Evolutionary conservation across 2,329 filamentous ascomycete genomes (phyloP), one percentile per base, ranked within the genome.

Genomic region (Claviceps sorghi): DNA sequence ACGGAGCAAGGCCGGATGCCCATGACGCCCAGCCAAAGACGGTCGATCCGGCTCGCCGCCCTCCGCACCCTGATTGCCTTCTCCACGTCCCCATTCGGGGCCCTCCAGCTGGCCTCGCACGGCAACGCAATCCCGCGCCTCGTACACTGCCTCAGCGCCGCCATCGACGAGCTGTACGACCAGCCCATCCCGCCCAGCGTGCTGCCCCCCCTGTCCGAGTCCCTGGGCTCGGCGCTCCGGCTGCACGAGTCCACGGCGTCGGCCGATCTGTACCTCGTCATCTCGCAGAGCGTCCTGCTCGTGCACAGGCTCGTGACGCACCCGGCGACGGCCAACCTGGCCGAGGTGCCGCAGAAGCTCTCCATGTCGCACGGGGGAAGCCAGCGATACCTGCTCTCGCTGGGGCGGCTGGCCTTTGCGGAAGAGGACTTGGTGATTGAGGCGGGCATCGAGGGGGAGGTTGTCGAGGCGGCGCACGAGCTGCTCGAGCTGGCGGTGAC

Each of bases 321-420:
- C 44, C 68, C 72, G 0, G 56, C 62, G 11, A 77, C 73, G 2
- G 67, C 72, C 0, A 64, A 71, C 46, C 57, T 67, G 6, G 70
- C 70, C 21, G 79, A 91, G 58, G 79, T 94, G 56, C 77, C 81
- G 48, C 75, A 78, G 48, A 94, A 91, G 64, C 72, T 95, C 5
- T 74, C 77, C 0, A 77, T 78, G 9, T 78, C 86, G 0, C 75
- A 80, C 5, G 87, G 88, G 3, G 86, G 83, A 0, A 79, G 80
- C 50, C 88, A 95, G 61, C 88, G 89, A 50, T 91, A 94, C 61
- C 72, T 94, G 1, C 78, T 96, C 10, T 81, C 82, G 2, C 71
- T 98, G 45, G 89, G 88, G 0, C 72, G 91, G 43, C 70, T 97
- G n/a, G 88, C 87, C 0, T 96, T 95, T 64, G 83, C 81, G 6